Base-by-base conservation (phyloP, 2,329 filamentous ascomycete genomes). In the Xylariaceae sp. region DNA sequence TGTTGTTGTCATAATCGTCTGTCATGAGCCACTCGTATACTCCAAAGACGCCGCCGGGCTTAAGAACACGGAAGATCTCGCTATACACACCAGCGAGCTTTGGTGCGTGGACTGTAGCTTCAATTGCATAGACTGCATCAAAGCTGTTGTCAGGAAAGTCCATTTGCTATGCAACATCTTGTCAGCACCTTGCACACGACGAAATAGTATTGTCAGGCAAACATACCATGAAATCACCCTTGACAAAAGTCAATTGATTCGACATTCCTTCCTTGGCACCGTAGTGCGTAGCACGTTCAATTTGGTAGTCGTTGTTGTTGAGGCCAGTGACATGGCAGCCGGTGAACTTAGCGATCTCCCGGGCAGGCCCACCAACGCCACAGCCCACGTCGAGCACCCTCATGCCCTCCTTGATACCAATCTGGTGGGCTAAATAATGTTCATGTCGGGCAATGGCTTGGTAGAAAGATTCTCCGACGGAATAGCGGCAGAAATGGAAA, bases 21-120 rank as follows among this genome's bases (percentile, higher is more conserved):
- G 90, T 97, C 93, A 98, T 97, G 61, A 97, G 76, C 93, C 93
- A 97, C 69, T 98, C 93, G 70, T 97, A 98, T 39, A 97, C 91
- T 62, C 91, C 93, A 57, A 97, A 98, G 38, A 89, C 75, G 64
- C 93, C 91, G 46, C 93, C 93, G 16, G 93, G 93, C 78, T 97
- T 98, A 50, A 98, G 76, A 17, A 96, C 90, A 36, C 88, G 87
- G 79, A 85, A 90, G 60, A 97, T 97, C 67, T 97, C 85, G 63
- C 81, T 84, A 73, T 98, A 98, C 52, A 96, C 89, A 44, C 88
- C 90, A 59, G 89, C 86, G 7, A 97, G 81, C 34, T 82, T 85
- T 32, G 91, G 93, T 0, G 93, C 93, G 64, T 98, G 93, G 38
- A 94, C 87, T 3, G 93, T 98, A 3, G 93, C 93, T 70, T 98